phyloP scores from a whole-genome alignment of 805 yeast genomes.

The Wickerhamiella australiensis region DNA sequence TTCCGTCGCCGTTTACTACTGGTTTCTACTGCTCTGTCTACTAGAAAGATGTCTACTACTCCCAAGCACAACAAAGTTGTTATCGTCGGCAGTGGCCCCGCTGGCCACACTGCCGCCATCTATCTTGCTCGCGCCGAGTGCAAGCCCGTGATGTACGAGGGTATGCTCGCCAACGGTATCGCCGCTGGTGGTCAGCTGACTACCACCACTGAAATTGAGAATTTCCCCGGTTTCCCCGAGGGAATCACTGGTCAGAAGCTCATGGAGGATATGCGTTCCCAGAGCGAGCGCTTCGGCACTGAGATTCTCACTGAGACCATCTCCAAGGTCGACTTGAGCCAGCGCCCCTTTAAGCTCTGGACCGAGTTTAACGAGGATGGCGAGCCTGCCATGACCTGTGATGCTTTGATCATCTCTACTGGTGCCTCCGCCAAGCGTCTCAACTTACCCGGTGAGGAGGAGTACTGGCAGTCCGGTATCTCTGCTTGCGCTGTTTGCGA shows the following conservation, averaged over 20 bases:
- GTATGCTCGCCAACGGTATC: conserved; percentile 91
- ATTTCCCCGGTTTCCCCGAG: conserved; percentile 97
- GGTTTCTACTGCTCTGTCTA: conserved; percentile 15
- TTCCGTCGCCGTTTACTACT: conserved; percentile 16
- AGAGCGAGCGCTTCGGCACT: conserved; percentile 80
- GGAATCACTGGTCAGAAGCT: conserved; percentile 78
- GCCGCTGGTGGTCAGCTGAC: conserved; percentile 99
- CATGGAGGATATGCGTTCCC: conserved; percentile 91
- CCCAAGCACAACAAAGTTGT: conserved; percentile 26
- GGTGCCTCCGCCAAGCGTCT: conserved; percentile 98
- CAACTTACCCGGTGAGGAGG: conserved; percentile 89
- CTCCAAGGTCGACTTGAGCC: conserved; percentile 77
- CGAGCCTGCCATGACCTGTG: conserved; percentile 75
- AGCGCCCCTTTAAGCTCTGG: conserved; percentile 93
- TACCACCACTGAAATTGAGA: conserved; percentile 96
- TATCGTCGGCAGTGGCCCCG: conserved; percentile 84
- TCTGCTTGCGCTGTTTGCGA: conserved; percentile 99
- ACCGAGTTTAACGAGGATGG: conserved; percentile 87
- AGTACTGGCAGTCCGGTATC: conserved; percentile 98
- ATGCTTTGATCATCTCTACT: conserved; percentile 85
- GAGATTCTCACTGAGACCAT: conserved; percentile 91
- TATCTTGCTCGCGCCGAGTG: conserved; percentile 94
- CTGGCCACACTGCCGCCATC: conserved; percentile 98
- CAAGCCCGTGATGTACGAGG: conserved; percentile 87
- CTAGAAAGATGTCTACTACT: conserved; percentile 12